Conservation (phyloP, 768 basidiomycete genomes). For the Russula earlei region DNA sequence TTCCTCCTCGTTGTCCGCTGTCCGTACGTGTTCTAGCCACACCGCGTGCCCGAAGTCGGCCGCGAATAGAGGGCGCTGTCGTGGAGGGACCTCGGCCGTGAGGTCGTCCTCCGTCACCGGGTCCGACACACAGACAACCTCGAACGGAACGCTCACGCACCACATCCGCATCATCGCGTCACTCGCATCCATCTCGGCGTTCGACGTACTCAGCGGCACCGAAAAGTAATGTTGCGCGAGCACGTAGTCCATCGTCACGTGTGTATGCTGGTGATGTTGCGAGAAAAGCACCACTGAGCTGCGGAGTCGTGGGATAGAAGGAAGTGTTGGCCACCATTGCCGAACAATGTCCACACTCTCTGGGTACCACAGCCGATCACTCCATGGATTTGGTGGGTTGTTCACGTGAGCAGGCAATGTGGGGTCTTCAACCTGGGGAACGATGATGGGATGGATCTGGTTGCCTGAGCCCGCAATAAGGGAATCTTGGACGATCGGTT, state of each 20-base stretch:
- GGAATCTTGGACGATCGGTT: constrained; percentile 8
- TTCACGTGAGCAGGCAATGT: background rate
- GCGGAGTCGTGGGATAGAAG: constrained; percentile 53
- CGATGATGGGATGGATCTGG: background rate
- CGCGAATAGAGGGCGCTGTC: no score
- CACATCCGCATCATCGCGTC: constrained; percentile 57
- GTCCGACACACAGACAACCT: constrained; percentile 58
- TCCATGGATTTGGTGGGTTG: constrained; percentile 45
- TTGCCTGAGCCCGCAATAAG: background rate
- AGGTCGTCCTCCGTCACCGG: no score
- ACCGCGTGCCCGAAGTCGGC: no score
- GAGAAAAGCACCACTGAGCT: constrained; percentile 65
- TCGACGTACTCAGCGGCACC: constrained; percentile 40
- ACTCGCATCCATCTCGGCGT: constrained; percentile 25
- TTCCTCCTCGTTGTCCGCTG: no score
- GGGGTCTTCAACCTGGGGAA: background rate
- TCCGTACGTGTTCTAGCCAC: no score
- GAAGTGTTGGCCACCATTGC: constrained; percentile 71
- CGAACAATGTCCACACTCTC: constrained; percentile 70
- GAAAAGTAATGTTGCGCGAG: constrained; percentile 70
- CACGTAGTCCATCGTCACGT: constrained; percentile 51
- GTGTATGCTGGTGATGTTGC: constrained; percentile 49
- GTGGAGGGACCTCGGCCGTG: no score
- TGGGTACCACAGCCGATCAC: constrained; percentile 59
- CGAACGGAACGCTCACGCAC: constrained; percentile 64